Evolutionary conservation across 2,329 filamentous ascomycete genomes (phyloP), one percentile per base, ranked within the genome.

Genomic region (Penicillium glabrum): DNA sequence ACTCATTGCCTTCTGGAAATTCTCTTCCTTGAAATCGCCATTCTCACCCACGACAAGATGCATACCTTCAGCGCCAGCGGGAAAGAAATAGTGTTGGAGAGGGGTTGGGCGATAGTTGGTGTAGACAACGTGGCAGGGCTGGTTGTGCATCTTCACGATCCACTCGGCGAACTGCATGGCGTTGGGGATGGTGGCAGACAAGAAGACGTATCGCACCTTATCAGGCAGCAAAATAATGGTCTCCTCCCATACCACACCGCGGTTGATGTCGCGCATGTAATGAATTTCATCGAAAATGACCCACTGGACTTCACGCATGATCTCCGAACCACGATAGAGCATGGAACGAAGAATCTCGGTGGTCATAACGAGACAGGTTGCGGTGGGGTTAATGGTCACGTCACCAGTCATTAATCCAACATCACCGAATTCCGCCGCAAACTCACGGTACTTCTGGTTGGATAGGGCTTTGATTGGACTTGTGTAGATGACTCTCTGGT

Each of bases 111-210:
- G 86, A 81, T 98, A 99, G 77, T 99, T 93, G 51, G 95, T 99
- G 76, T 99, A 99, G 3, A 99, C 95, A 61, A 99, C 96, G 81
- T 99, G 96, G 66, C 95, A 99, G 7, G 95, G 93, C 71, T 99
- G 96, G 63, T 90, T 89, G 74, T 99, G 96, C 56, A 93, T 98
- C 79, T 98, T 98, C 67, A 90, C 92, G 68, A 99, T 96, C 95
- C 95, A 99, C 75, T 99, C 93, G 66, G 95, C 95, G 69, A 99
- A 99, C 75, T 99, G 95, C 85, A 98, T 97, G 51, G 95, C 93
- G 72, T 99, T 99, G 53, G 95, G 95, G 61, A 99, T 99, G 2
- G 96, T 99, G 61, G 95, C 95, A 31, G 96, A 99, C 59, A 99
- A 80, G 77, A 99, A 99, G 54, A 99, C 96, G 71, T 98, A 99